Base-by-base conservation (phyloP, 495 filamentous ascomycete species). In the Margaritispora aquatica region DNA sequence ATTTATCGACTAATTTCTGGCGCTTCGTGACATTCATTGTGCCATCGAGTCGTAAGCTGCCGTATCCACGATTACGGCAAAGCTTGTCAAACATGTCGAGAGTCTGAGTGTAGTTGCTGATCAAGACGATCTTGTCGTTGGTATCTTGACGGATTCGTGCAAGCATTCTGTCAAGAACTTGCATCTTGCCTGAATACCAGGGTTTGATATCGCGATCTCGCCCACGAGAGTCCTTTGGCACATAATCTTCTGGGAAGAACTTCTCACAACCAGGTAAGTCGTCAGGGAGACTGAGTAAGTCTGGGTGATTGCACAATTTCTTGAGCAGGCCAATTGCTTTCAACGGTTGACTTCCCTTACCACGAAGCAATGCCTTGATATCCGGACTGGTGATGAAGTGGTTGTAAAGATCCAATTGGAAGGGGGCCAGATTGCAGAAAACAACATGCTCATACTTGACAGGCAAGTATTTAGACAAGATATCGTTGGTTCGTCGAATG, bases 391-490 rank as follows among this genome's bases (percentile, higher is more conserved):
- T 86, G 71, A 99, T 90, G 73, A 99, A 99, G 71, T 96, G 86
- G 64, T 94, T 96, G 74, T 99, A 99, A 7, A 99, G 77, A 60
- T 86, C 89, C 47, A 92, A 76, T 69, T 99, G 94, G 74, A 99
- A 97, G 0, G 88, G 86, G 22, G 92, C 87, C 29, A 96, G 80
- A 66, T 95, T 96, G 79, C 94, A 99, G 76, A 99, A 99, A n/a
- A 99, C 95, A 26, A 99, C 94, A 72, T 99, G 94, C 68, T 99
- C 94, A 74, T 99, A 99, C 74, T 99, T 99, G 74, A 97, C 84
- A 1, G 94, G 95, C 50, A 99, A 80, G 72, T 99, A 99, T 69
- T 99, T 97, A 38, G 93, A 96, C 20, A 99, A 75, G 55, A 99
- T 93, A 68, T 99, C 94, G 78, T 99, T 99, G 0, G 93, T 97